Base-by-base conservation (phyloP, 1,284 basidiomycete species). In the Trichosporon faecale region DNA sequence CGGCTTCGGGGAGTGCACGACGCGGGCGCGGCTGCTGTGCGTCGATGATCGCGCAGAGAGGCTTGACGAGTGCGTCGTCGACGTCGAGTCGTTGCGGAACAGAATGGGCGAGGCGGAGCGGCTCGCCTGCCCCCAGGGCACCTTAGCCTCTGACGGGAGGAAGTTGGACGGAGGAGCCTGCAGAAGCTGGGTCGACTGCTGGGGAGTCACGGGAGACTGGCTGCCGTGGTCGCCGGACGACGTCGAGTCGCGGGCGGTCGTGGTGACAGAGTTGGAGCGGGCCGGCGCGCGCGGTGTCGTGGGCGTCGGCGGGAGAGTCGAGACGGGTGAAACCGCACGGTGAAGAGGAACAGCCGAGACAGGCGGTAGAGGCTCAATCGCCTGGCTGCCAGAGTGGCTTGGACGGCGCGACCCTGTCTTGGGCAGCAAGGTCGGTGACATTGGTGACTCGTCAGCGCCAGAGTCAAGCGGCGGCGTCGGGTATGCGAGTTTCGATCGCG, bases 41-140 rank as follows among this genome's bases (percentile, higher is more conserved):
- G 29, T 27, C 4, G 57, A 61, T 8, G 57, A 61, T 33, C 57
- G 57, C 27, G 57, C 57, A 33, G 57, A 61, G 16, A 61, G 57
- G 18, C 29, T 31, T 8, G 57, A 61, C 4, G 57, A 61, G 23
- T 25, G n/a, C 35, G 35, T 64, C 21, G 35, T 64, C 12, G 63
- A 64, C 23, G 63, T 64, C 8, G 63, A 64, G 63, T 64, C 63
- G 63, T 37, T 27, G 63, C 63, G 63, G 63, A 40, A 37, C 63
- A 64, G 63, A 40, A 40, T 31, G 3, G 57, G 57, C 57, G 57
- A 61, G 7, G 57, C 57, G 8, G 57, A 61, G 18, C 57, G 57
- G 16, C 57, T 61, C 12, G 57, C 57, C 57, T 61, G 57, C 16
- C 57, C 57, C 57, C 57, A 61, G 29, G 57, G 57, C 18, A 61